These are phyloP conservation scores for Dendrobium officinale DNA, from an alignment of 106 monocot genomes.

Conservation along the genomic window DNA sequence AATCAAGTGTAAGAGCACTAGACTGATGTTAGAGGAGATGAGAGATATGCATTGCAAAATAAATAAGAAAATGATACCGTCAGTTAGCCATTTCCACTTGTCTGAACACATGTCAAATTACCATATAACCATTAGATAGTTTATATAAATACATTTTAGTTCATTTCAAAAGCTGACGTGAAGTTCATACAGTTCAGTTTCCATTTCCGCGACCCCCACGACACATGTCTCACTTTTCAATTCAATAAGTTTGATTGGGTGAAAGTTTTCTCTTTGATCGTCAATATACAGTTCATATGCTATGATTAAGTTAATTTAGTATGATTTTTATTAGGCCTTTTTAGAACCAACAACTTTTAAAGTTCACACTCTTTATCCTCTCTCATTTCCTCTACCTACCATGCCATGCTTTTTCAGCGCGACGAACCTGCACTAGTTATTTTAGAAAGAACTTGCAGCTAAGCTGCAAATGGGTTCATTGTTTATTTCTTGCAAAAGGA, in stretches of 20 bases:
- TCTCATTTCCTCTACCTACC: not conserved
- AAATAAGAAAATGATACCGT: too few species aligned
- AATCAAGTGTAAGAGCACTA: too few species aligned
- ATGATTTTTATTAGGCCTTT: not conserved
- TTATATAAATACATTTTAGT: too few species aligned
- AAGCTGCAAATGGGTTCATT: not conserved
- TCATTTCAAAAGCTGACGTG: not conserved
- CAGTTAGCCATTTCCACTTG: too few species aligned
- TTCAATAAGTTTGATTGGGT: not conserved
- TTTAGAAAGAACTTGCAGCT: not conserved
- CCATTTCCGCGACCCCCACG: too few species aligned
- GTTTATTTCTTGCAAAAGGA: not conserved
- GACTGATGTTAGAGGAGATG: too few species aligned
- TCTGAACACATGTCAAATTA: too few species aligned
- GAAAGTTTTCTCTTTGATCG: not conserved
- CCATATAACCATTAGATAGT: too few species aligned
- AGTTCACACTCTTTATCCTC: slow-evolving; percentile 3
- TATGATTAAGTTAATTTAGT: not conserved
- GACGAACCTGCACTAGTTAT: too few species aligned
- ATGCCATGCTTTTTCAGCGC: not conserved
- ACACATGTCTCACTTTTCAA: not conserved
- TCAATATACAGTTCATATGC: not conserved
- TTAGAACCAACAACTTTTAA: not conserved
- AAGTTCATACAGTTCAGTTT: not conserved
- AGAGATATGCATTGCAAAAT: too few species aligned